Percentiles rank a stretch among this genome's conserved stretches.
These are phyloP conservation scores for Candida sanyaensis DNA, from an alignment of 1,139 yeast species.

Conservation along the genomic window DNA sequence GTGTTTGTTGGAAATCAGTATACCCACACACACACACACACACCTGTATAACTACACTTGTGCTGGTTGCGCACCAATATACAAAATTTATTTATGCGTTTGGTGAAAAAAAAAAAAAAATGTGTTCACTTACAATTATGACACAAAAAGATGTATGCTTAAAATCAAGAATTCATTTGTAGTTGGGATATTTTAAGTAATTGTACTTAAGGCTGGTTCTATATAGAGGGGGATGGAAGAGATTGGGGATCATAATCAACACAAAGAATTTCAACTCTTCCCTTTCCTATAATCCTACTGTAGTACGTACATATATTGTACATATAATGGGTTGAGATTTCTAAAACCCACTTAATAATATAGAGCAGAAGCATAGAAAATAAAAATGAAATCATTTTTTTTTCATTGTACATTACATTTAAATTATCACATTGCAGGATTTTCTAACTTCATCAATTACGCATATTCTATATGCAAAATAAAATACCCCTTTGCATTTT, in stretches of 20 bases:
- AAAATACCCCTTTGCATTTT: neutral
- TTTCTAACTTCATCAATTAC: constrained; percentile 1
- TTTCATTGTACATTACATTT: constrained; percentile 1
- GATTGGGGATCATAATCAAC: neutral
- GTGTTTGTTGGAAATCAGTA: no score
- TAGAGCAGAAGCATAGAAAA: neutral
- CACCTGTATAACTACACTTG: no score
- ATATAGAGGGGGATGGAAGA: neutral
- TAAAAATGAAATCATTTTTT: neutral
- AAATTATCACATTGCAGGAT: constrained; percentile 1
- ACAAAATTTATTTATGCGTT: neutral
- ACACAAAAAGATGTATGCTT: neutral
- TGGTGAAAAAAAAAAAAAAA: no score
- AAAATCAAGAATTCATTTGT: neutral
- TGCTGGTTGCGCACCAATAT: neutral
- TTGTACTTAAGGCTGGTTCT: constrained; percentile 3
- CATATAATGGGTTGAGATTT: no score
- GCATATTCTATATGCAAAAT: neutral
- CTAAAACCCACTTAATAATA: no score
- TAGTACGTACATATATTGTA: neutral
- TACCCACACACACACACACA: no score
- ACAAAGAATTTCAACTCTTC: no score
- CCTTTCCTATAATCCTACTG: neutral
- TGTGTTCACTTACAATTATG: neutral
- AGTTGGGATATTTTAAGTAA: neutral